Base-by-base conservation (phyloP, 768 basidiomycete species). In the Coprinopsis marcescibilis region DNA sequence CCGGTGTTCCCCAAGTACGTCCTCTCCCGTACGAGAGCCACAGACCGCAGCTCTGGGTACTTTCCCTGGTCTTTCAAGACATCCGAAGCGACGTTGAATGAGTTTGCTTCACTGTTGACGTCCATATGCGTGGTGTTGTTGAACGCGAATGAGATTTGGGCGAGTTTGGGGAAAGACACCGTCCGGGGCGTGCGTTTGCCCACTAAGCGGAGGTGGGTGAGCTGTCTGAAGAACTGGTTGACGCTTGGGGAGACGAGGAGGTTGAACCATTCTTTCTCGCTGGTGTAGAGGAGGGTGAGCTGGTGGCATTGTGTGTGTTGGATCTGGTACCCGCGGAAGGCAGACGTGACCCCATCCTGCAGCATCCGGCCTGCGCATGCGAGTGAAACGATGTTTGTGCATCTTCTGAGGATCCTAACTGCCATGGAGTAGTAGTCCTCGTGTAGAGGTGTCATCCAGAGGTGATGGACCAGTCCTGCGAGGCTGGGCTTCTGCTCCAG, bases 151-250 rank as follows among this genome's bases (percentile, higher is more conserved):
- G 67, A 67, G 17, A 70, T 52, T 37, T 66, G 58, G 3, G 60
- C 57, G 30, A 70, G 60, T 11, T 55, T 51, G 2, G 51, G 49
- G 15, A 63, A 58, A 0, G 51, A 43, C 17, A 63, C 14, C 12
- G 49, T 34, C 13, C 25, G 50, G 3, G 65, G 66, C 3, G 65
- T 49, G 15, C 52, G 53, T 24, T 64, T 62, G 13, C 62, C 61
- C 42, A 63, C 59, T 27, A 68, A 57, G 4, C 67, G 65, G 13
- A 70, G 48, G 39, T 64, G 67, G 10, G 63, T 63, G 15, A 70
- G 52, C 46, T 58, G 61, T 11, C 43, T 49, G 27, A 70, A 52
- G 47, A 68, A 64, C n/a, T 53, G 55, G 10, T 54, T 32, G 7
- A 60, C 58, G n/a, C 52, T 52, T 7, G 57, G 52, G 3, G 53